A percentile compares a stretch with the other conserved stretches of the same genome.
These are phyloP conservation scores for Eucalyptus shirleyi DNA, from an alignment of 345 rosid species.

Conservation along the genomic window DNA sequence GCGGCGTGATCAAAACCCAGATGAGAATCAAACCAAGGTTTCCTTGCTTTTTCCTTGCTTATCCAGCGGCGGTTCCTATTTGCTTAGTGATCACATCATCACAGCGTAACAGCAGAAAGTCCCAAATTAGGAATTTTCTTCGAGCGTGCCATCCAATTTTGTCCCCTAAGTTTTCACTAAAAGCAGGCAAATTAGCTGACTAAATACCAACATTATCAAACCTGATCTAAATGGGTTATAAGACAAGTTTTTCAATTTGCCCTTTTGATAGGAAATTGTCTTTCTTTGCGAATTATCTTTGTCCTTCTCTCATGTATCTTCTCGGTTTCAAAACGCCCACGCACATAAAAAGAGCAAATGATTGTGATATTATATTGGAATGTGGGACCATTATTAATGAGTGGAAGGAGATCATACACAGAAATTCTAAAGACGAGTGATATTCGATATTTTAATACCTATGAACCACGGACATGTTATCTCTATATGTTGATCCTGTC, in stretches of 20 bases:
- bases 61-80: not conserved
- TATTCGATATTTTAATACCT: too few species aligned
- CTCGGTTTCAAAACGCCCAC: too few species aligned
- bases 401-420: too few species aligned
- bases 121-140: not conserved
- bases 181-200: not conserved
- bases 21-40: not conserved
- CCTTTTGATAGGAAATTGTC: not conserved
- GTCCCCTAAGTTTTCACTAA: not conserved
- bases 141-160: not conserved
- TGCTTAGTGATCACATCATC: not conserved
- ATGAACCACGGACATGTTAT: not conserved
- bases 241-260: not conserved
- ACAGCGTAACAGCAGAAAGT: not conserved
- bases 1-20: not conserved
- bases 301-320: too few species aligned
- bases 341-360: too few species aligned
- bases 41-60: not conserved
- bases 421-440: accelerated
- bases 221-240: not conserved
- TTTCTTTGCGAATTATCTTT: not conserved
- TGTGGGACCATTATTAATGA: too few species aligned
- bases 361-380: too few species aligned
- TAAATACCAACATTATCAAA: not conserved
- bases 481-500: too few species aligned